Evolutionary conservation across 208 protist genomes (phyloP), one percentile per base, ranked within the genome.

Genomic region (Acanthamoeba rhysodes): DNA sequence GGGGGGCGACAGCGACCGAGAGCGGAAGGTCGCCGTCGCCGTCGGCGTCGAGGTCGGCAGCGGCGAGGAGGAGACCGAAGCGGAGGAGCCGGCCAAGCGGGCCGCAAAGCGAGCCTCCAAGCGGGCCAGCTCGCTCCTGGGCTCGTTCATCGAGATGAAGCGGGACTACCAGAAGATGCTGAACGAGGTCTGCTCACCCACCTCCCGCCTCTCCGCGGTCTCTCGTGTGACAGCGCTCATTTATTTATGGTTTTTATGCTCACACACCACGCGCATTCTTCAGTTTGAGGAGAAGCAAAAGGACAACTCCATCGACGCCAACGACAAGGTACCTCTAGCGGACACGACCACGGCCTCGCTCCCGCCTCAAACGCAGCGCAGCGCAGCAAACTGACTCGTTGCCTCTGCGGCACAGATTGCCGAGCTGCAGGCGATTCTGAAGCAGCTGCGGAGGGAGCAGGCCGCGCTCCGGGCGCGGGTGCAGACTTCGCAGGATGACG

Each of bases 141-240:
- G 78, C n/a, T 85, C 78, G 29, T 85, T 85, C 78, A 85, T 85
- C n/a, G 27, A 50, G 45, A 85, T 85, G 78, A 85, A 85, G 48
- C 78, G 78, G 14, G 78, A 85, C 22, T 85, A 85, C 78, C 78
- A 59, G 45, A 50, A 59, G 24, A 53, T 29, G 48, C 37, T 85
- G 16, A 59, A 14, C 78, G 78, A 50, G 78, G 78, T 85, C 12
- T 41, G 2, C 2, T n/a, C 41, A 20, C 37, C 74, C 74, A 37
- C 9, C 2, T 82, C 41, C 29, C 32, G 1, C 37, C 20, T 37
- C 66, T 10, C 66, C 34, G 8, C 29, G 12, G n/a, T 70, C 32
- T 70, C 27, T 9, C 64, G 5, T 12, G 24, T 72, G 45, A 4
- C 45, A 7, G 14, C 32, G 12, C n/a, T 16, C 24, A 37, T 72